These are phyloP conservation scores for Dryadomyces quercivorus DNA, from an alignment of 2,329 filamentous ascomycete species.

Conservation along the genomic window DNA sequence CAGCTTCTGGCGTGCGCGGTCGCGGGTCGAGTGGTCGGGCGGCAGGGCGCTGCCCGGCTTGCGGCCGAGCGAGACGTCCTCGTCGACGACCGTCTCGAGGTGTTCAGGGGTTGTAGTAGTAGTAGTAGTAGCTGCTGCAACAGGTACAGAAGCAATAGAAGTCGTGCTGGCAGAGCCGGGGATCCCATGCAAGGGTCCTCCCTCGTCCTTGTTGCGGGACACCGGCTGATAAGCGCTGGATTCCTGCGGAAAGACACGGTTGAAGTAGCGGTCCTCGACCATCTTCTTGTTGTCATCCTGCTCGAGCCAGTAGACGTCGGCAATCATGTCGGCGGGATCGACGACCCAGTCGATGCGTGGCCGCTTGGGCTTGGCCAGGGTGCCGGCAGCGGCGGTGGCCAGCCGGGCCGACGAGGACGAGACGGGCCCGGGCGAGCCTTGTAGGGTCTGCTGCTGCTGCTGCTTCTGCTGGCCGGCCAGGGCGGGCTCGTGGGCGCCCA, in stretches of 20 bases:
- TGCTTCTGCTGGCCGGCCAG: not conserved
- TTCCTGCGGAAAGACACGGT: constrained; percentile 51
- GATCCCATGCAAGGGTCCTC: not conserved
- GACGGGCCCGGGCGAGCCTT: constrained; percentile 29
- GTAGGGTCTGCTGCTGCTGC: constrained; percentile 20
- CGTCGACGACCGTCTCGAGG: too few relatives aligned
- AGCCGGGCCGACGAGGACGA: constrained; percentile 19
- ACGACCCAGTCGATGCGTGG: constrained; percentile 77
- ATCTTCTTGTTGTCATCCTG: constrained; percentile 66
- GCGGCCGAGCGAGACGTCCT: too few relatives aligned
- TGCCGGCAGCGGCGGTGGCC: constrained; percentile 21
- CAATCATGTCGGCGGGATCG: constrained; percentile 72
- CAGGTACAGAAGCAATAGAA: too few relatives aligned
- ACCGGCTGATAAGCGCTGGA: constrained; percentile 16
- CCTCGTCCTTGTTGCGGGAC: constrained; percentile 16
- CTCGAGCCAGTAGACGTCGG: constrained; percentile 85
- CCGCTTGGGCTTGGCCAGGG: constrained; percentile 48
- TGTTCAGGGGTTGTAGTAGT: too few relatives aligned
- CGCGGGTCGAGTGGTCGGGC: constrained; percentile 38
- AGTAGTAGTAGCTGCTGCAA: too few relatives aligned
- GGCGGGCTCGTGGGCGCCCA: constrained; percentile 28
- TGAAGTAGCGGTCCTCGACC: constrained; percentile 69
- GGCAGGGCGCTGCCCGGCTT: constrained; percentile 6
- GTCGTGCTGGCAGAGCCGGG: too few relatives aligned
- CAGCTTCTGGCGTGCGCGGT: constrained; percentile 48